Evolutionary conservation across 441 rosid genomes (phyloP).

Genomic region (Metrosideros polymorpha): DNA sequence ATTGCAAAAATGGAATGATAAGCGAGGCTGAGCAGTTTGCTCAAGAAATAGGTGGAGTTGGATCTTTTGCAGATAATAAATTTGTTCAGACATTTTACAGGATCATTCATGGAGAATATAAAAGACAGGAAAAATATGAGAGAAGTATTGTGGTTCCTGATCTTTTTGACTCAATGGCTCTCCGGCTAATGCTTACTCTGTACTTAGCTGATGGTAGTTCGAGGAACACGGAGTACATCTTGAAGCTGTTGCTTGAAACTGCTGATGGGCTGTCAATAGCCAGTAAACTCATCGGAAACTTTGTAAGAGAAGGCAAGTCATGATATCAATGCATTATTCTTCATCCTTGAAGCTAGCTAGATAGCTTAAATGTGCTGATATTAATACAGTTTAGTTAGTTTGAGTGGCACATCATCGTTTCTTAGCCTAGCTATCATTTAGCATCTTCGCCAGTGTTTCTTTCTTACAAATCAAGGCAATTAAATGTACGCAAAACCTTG

Average conservation of each 20-base stretch:
- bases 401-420: not conserved
- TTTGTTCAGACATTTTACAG: constrained; percentile 49
- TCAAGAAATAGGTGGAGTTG: constrained; percentile 35
- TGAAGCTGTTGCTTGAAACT: constrained; percentile 40
- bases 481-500: not conserved
- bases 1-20: constrained; percentile 60
- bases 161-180: constrained; percentile 39
- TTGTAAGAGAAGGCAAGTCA: constrained; percentile 43
- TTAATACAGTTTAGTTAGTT: not conserved
- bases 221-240: constrained; percentile 27
- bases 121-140: constrained; percentile 11
- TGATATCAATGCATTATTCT: not conserved
- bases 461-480: not conserved
- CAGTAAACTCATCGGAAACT: constrained; percentile 39
- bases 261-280: constrained; percentile 36
- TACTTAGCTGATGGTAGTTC: constrained; percentile 26
- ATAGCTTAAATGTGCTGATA: not conserved
- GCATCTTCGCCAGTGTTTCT: not conserved
- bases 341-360: not conserved
- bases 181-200: constrained; percentile 46
- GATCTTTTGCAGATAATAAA: constrained; percentile 25
- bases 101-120: constrained; percentile 18
- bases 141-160: constrained; percentile 15
- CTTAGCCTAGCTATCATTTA: not conserved
- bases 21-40: constrained; percentile 37